Evolutionary conservation across 148 eudicot genomes (phyloP).

Genomic region (Limonium bicolor): DNA sequence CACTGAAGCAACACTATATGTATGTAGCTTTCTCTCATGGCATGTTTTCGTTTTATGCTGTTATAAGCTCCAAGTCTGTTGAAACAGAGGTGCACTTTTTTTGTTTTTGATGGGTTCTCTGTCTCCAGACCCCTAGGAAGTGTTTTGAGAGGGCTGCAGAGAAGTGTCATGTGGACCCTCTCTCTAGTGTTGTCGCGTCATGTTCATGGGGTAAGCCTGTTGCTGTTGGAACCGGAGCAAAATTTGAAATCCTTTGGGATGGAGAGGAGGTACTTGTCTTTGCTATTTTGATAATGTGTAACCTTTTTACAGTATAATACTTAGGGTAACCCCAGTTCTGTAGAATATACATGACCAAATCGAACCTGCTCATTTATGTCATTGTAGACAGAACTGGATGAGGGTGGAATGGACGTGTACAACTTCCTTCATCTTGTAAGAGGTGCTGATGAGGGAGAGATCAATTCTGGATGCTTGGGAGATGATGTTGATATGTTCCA

Average conservation of each 20-base stretch:
- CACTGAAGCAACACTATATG: conserved; percentile 87
- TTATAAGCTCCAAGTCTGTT: not conserved
- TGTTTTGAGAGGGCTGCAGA: conserved; percentile 96
- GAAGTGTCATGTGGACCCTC: conserved; percentile 68
- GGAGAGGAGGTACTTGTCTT: conserved; percentile 40
- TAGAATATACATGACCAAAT: not conserved
- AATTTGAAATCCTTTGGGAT: conserved; percentile 75
- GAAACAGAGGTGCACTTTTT: not conserved
- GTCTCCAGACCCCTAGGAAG: conserved; percentile 59
- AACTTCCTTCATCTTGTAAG: conserved; percentile 59
- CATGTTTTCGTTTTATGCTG: not conserved
- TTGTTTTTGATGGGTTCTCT: not conserved
- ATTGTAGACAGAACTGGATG: conserved; percentile 32
- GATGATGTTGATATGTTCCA: conserved; percentile 51
- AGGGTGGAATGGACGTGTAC: conserved; percentile 48
- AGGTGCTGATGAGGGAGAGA: conserved; percentile 24
- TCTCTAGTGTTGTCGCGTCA: conserved; percentile 83
- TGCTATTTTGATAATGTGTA: not conserved
- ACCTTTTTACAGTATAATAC: not conserved
- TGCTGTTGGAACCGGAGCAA: conserved; percentile 87
- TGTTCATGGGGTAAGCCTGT: conserved; percentile 99
- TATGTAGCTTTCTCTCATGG: conserved; percentile 16
- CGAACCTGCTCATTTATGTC: not conserved
- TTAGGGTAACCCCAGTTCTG: not conserved
- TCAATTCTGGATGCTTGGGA: conserved; percentile 50